A percentile compares a stretch with the other conserved stretches of the same genome.
These are phyloP conservation scores for Phialophora verrucosa DNA, from an alignment of 2,329 filamentous ascomycete species.

Conservation along the genomic window DNA sequence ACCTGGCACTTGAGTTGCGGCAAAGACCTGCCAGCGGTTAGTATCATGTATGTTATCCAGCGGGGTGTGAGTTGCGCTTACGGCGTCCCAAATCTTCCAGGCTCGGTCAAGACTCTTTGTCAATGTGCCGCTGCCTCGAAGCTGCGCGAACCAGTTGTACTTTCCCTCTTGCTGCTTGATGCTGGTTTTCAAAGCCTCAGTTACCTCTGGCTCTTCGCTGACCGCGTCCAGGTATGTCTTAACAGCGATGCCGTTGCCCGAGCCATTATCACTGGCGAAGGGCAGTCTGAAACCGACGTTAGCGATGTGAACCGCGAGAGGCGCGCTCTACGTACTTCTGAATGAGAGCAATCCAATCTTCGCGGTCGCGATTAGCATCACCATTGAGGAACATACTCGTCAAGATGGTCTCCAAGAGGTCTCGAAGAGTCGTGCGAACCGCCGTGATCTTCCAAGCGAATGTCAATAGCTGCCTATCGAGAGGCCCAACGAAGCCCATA, in stretches of 20 bases:
- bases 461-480: slow-evolving; percentile 85
- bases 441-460: slow-evolving; percentile 84
- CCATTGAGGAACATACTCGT: slow-evolving; percentile 80
- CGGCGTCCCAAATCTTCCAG: slow-evolving; percentile 69
- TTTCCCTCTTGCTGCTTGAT: slow-evolving; percentile 38
- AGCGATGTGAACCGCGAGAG: slow-evolving; percentile 27
- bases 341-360: slow-evolving; percentile 71
- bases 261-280: slow-evolving; percentile 53
- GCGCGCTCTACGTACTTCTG: slow-evolving; percentile 65
- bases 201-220: slow-evolving; percentile 32
- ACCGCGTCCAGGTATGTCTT: slow-evolving; percentile 55
- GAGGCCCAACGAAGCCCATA: slow-evolving; percentile 90
- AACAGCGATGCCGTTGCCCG: slow-evolving; percentile 55
- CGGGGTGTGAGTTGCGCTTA: slow-evolving; percentile 42
- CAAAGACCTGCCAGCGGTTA: slow-evolving; percentile 55
- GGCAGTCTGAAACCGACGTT: slow-evolving; percentile 45
- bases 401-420: slow-evolving; percentile 81
- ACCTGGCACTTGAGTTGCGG: slow-evolving; percentile 62
- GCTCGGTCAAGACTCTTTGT: slow-evolving; percentile 63
- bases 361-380: slow-evolving; percentile 73
- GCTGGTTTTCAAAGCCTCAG: slow-evolving; percentile 31
- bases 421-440: slow-evolving; percentile 78
- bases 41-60: neutral
- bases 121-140: slow-evolving; percentile 44
- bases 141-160: slow-evolving; percentile 37